Base-by-base conservation (phyloP, 352 stramenopile species). In the Phytophthora vignae region DNA sequence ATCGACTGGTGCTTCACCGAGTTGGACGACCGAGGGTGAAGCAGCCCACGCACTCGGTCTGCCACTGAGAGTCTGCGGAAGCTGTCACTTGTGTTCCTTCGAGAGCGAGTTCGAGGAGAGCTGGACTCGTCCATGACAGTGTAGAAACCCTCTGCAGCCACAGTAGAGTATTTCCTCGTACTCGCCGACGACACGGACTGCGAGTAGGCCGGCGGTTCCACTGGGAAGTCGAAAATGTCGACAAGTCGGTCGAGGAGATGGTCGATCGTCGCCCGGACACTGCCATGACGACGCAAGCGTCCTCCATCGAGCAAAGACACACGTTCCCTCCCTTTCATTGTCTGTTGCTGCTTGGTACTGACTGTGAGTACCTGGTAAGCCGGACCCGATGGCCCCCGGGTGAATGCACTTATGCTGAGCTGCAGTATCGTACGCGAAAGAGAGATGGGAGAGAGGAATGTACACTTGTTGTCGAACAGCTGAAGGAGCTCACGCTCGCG, bases 171-270 rank as follows among this genome's bases (percentile, higher is more conserved):
- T 33, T 75, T 71, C 22, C 29, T 63, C 53, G 60, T 5, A 33
- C 17, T 56, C 11, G 48, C 22, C 9, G n/a, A 55, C 33, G 54
- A 3, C 38, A 14, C 15, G 15, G 62, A 19, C 36, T 59, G 36
- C 36, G 25, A 56, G 7, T 17, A 50, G 5, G 46, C 65, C 2
- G 53, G 60, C 7, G 50, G 55, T 10, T 40, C 25, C 50, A 88
- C 71, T 44, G 76, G 74, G 53, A 88, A 88, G 65, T 77, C 70
- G 60, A 77, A 77, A 31, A 79, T 69, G 49, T 86, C 77, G 40
- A 87, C 76, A 17, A 89, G 48, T 46, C 50, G 70, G 44, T 74
- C 77, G 8, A 86, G 65, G n/a, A 79, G 71, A 14, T 79, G 68
- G 19, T 84, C 70, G 10, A 89, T 49, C 8, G 38, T 29, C 10